Evolutionary conservation across 2,329 filamentous ascomycete genomes (phyloP), one percentile per base, ranked within the genome.

Genomic region (Aaosphaeria pasadenensis): DNA sequence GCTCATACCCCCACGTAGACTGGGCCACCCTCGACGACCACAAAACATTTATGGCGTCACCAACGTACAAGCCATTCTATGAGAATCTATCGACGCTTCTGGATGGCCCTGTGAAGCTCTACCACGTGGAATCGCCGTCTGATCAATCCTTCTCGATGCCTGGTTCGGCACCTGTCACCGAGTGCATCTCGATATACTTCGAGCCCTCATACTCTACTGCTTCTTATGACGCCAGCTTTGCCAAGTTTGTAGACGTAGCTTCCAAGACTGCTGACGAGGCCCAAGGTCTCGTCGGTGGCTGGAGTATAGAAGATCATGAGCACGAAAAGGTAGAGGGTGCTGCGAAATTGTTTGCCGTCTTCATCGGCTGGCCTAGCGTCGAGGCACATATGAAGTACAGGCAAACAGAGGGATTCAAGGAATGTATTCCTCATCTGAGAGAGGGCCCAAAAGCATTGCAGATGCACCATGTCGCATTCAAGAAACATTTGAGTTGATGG

Each of bases 281-380:
- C n/a, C 41, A 50, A 50, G 61, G 66, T 43, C 6, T 58, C 45
- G 47, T 65, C 56, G 63, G 58, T 36, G 58, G 68, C 48, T 64
- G 76, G 73, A 56, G 62, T 51, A 35, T 72, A 2, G 70, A 72
- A 44, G 48, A 50, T 45, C 56, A 52, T 6, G 44, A 40, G 39
- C 54, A 52, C 44, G 56, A 54, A 40, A 46, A 30, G 50, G 55
- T 50, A 1, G 53, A 65, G 11, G 71, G 70, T 0, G 67, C 68
- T 4, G 76, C 72, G 7, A 70, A 71, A 46, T 60, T 73, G 47
- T 72, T 73, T 55, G 55, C 76, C 4, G 49, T 72, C n/a, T 67
- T 70, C 13, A 64, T 80, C 46, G 80, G 79, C 5, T 83, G 80
- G 80, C 64, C 74, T 44, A 77, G 69, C 55, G 67, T 77, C 17